Evolutionary conservation across 2,329 filamentous ascomycete genomes (phyloP).

Genomic region (Sporothrix globosa): DNA sequence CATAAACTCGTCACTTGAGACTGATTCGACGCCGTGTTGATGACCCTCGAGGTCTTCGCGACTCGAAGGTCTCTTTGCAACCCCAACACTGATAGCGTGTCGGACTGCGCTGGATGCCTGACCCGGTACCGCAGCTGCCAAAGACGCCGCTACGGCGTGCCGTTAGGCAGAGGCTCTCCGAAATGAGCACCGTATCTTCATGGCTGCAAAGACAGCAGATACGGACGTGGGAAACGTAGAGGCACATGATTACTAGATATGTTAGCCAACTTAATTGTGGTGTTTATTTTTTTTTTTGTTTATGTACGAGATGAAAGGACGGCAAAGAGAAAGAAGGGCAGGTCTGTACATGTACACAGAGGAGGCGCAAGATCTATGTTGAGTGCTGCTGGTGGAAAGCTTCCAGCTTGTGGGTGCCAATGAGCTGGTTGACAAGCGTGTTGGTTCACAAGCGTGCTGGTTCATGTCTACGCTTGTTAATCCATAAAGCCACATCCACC

Average conservation of each 20-base stretch:
- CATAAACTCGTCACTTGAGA: constrained; percentile 20
- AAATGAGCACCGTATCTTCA: constrained; percentile 49
- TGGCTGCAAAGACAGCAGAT: constrained; percentile 44
- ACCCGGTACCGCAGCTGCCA: constrained; percentile 46
- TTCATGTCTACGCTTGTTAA: not conserved
- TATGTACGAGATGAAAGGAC: not conserved
- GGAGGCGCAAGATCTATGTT: not conserved
- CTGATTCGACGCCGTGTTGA: constrained; percentile 28
- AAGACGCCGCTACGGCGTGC: constrained; percentile 45
- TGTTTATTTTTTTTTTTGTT: not conserved
- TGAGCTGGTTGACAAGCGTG: not conserved
- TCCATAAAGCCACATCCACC: not conserved
- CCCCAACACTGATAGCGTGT: constrained; percentile 46
- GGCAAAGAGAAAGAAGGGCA: not conserved
- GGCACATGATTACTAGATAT: constrained; percentile 43
- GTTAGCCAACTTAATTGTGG: not conserved
- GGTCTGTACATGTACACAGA: not conserved
- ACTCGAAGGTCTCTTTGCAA: constrained; percentile 42
- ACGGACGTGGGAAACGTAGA: constrained; percentile 47
- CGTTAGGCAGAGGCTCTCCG: constrained; percentile 45
- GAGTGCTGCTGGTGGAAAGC: not conserved
- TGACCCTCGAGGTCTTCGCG: not conserved
- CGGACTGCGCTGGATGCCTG: constrained; percentile 41
- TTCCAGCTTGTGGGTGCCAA: not conserved
- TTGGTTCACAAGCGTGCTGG: not conserved